Base-by-base conservation (phyloP, 2,329 filamentous ascomycete species). In the Xylaria sp. region DNA sequence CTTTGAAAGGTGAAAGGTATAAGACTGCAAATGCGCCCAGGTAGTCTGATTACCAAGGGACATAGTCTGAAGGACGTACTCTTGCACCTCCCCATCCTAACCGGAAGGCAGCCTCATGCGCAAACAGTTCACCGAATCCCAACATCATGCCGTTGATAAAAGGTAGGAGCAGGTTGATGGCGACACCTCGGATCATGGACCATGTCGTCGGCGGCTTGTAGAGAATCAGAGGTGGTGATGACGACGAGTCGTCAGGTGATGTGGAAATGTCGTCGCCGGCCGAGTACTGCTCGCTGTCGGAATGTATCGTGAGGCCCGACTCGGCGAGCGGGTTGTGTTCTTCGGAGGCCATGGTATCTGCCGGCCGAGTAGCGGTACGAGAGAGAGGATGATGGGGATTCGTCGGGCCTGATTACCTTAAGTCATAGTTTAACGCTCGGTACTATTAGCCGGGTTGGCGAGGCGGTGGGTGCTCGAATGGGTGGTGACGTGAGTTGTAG, bases 131-230 rank as follows among this genome's bases (percentile, higher is more conserved):
- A 74, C 96, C 96, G 78, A 99, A 98, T 1, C 96, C 96, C 77
- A 99, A 83, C 96, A 99, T 99, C 85, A 99, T 88, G 55, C 96
- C 96, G 82, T 99, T 99, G 78, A 99, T 89, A 77, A 99, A 99
- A 0, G 96, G 96, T 23, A 99, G 83, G 1, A 99, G 77, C n/a
- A 99, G 84, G 80, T 99, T 99, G 82, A 99, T 99, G 5, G 94
- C 94, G 18, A 94, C 93, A 44, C 96, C 93, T 64, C 95, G 90
- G 63, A 98, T 73, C 71, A 99, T 81, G 10, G 92, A 90, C 93
- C 93, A 97, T 53, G 97, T 76, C 0, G 94, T 97, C 2, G 96
- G 94, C 3, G 94, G 93, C 72, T 90, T 90, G 86, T 98, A 99
- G 55, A 98, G 87, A 57, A 97, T 91, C 75, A 97, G 81, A 9